A percentile compares a stretch with the other conserved stretches of the same genome.
These are phyloP conservation scores for Begonia loranthoides DNA, from an alignment of 306 rosid species.

Conservation along the genomic window DNA sequence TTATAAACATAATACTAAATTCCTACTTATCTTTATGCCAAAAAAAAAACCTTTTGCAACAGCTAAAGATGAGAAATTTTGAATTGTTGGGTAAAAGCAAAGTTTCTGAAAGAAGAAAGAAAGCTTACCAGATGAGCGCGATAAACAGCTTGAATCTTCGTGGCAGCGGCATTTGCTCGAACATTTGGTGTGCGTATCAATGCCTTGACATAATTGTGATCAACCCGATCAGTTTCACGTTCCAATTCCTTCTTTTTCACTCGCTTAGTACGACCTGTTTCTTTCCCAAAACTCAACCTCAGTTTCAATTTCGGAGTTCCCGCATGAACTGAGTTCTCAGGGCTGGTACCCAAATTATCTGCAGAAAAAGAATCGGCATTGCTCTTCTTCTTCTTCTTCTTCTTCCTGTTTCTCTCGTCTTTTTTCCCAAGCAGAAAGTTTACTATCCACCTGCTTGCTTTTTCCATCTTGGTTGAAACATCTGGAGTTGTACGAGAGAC, in stretches of 20 bases:
- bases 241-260: no score
- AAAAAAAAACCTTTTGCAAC: no score
- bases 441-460: conserved; percentile 70
- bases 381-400: conserved; percentile 3
- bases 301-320: conserved; percentile 39
- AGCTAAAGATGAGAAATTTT: no score
- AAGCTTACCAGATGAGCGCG: conserved; percentile 58
- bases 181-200: conserved; percentile 2
- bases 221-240: conserved; percentile 1
- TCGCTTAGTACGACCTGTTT: conserved; percentile 10
- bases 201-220: conserved; percentile 12
- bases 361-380: conserved; percentile 7
- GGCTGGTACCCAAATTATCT: conserved; percentile 7
- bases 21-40: no score
- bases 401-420: conserved; percentile 33
- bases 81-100: not conserved
- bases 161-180: conserved; percentile 40
- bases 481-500: not conserved
- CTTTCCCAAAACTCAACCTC: conserved; percentile 66
- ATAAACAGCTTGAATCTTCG: conserved; percentile 57
- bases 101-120: not conserved
- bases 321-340: conserved; percentile 7
- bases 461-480: conserved; percentile 36
- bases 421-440: conserved; percentile 52
- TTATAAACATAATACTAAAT: no score